Conservation (phyloP, 805 yeast species). For the Candida wancherniae region DNA sequence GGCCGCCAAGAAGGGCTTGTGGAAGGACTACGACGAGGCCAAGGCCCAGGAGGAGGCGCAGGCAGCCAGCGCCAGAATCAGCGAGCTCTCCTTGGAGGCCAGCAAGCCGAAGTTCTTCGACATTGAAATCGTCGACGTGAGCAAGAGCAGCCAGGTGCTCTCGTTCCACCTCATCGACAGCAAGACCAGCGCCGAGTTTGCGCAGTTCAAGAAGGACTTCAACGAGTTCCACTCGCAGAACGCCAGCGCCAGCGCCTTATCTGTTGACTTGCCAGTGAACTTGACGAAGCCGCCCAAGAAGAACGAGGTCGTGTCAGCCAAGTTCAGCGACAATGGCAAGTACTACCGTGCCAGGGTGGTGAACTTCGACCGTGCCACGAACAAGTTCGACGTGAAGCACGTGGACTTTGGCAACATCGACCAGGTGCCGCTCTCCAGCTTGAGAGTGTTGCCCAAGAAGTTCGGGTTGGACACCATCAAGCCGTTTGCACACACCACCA, state of each 20-base stretch:
- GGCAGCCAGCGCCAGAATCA: constrained; percentile 17
- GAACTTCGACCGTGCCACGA: constrained; percentile 40
- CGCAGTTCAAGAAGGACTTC: constrained; percentile 43
- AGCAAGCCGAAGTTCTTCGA: constrained; percentile 45
- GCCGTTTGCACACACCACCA: constrained; percentile 53
- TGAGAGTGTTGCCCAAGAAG: constrained; percentile 51
- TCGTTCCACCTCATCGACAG: constrained; percentile 43
- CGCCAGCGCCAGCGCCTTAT: constrained; percentile 32
- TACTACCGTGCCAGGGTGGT: constrained; percentile 56
- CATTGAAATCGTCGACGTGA: constrained; percentile 49
- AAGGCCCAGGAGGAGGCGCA: constrained; percentile 25
- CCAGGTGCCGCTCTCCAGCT: constrained; percentile 37
- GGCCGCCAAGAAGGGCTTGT: constrained; percentile 51
- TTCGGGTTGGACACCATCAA: constrained; percentile 38
- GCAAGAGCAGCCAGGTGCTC: constrained; percentile 35
- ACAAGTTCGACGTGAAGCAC: constrained; percentile 48
- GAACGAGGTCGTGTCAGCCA: constrained; percentile 55
- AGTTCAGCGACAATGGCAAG: constrained; percentile 47
- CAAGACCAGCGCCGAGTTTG: constrained; percentile 32
- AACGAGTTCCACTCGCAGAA: constrained; percentile 39
- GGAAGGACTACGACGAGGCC: constrained; percentile 54
- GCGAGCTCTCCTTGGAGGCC: constrained; percentile 19
- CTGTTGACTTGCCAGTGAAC: constrained; percentile 36
- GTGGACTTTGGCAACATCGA: constrained; percentile 59
- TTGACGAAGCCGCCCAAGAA: constrained; percentile 43